Evolutionary conservation across 2,329 filamentous ascomycete species (phyloP), one percentile per base, ranked within the genome.

Genomic region (Cyclaneusma minus): DNA sequence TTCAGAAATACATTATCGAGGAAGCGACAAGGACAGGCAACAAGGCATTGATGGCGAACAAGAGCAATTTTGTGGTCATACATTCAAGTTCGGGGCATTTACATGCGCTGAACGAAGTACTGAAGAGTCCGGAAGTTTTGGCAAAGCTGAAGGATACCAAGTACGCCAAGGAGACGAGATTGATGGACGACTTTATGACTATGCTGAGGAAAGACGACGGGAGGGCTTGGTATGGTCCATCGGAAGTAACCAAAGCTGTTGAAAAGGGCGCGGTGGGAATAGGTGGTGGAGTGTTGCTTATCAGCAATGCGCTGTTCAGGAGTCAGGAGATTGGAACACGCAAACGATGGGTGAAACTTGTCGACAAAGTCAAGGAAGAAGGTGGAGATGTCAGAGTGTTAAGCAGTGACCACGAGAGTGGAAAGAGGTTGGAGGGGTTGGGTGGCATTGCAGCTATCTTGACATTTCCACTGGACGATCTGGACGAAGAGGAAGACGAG

Each of bases 331-430:
- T 94, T 5, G 64, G 60, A 1, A 75, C 72, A 31, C 63, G 89
- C 38, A 80, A 75, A 47, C 68, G 73, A 35, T 95, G 85, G 62
- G 87, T 95, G 1, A 58, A 58, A 6, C 60, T 95, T 23, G 85
- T 95, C 3, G 87, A 95, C 48, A 75, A 74, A 35, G 87, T 95
- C n/a, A 71, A 74, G 37, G 73, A 73, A 3, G 75, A 83, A 36
- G 89, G 87, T 4, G 89, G 87, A 2, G 84, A 94, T 37, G 81
- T 83, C 1, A 63, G 81, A 28, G 69, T 95, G n/a, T 54, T 95
- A 15, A 95, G 87, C 50, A 85, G 80, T 42, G 78, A 91, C 44
- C 87, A 95, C 50, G 87, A 94, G 56, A 94, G 85, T 48, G 89
- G 89, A 1, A 77, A 78, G 55, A 62, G 84, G 32, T 54, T 98